phyloP scores from a whole-genome alignment of 768 basidiomycete species.

The Kwoniella heveanensis region DNA sequence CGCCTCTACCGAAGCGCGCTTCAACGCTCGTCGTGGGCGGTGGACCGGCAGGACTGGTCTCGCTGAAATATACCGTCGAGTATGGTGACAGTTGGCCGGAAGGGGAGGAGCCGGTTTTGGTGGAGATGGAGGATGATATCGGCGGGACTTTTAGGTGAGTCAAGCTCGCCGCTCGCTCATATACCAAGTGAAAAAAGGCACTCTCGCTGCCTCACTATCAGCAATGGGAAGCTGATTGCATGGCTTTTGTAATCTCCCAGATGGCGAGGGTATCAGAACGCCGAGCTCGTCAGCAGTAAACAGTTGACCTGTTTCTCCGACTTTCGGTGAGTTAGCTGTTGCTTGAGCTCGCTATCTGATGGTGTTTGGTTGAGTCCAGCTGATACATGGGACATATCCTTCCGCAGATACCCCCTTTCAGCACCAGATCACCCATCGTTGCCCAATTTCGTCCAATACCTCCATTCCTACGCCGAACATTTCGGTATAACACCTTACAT shows the following conservation, averaged over 20 bases:
- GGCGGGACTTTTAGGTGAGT: constrained; percentile 49
- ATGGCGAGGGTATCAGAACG: constrained; percentile 49
- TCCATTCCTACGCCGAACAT: constrained; percentile 59
- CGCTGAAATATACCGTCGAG: constrained; percentile 41
- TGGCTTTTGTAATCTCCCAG: constrained; percentile 10
- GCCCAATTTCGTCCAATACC: constrained; percentile 61
- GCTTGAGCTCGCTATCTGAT: constrained; percentile 6
- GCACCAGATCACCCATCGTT: constrained; percentile 50
- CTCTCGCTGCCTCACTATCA: too few species aligned
- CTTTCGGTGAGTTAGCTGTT: constrained; percentile 63
- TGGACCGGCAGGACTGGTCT: constrained; percentile 47
- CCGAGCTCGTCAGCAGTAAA: constrained; percentile 60
- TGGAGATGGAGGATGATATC: constrained; percentile 51
- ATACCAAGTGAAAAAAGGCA: too few species aligned
- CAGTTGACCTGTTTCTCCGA: constrained; percentile 78
- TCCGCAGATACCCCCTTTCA: constrained; percentile 39
- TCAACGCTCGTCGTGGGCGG: constrained; percentile 48
- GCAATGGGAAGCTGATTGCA: constrained; percentile 25
- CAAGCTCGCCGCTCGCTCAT: too few species aligned
- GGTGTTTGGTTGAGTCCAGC: too few species aligned
- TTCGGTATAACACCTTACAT: constrained; percentile 57
- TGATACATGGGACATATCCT: too few species aligned
- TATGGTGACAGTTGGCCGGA: constrained; percentile 29
- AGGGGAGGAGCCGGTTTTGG: constrained; percentile 39
- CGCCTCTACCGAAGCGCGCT: constrained; percentile 1